Percentiles rank a stretch among this genome's conserved stretches.
Conservation (phyloP, 768 basidiomycete genomes). For the Termitomyces sp. region DNA sequence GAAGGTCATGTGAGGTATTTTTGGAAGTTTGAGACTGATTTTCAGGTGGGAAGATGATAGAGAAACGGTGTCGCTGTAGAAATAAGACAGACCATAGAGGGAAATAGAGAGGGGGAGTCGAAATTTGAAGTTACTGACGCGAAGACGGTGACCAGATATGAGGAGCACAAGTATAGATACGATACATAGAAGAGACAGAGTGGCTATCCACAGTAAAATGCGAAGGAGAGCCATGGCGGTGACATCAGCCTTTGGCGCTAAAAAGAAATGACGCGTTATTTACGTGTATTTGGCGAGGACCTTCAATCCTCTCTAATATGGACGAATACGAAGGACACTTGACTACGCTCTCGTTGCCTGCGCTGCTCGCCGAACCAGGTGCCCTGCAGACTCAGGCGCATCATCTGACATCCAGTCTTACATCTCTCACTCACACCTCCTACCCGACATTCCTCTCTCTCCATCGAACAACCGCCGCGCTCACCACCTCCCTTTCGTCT, state of each 20-base stretch:
- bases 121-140: conserved; percentile 2
- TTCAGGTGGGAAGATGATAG: conserved; percentile 15
- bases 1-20: conserved; percentile 27
- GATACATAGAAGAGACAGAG: not conserved
- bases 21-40: conserved; percentile 29
- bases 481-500: conserved; percentile 68
- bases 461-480: conserved; percentile 72
- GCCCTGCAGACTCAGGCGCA: conserved; percentile 80
- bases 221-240: not conserved
- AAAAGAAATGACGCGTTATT: conserved; percentile 12
- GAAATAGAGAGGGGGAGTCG: conserved; percentile 9
- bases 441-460: conserved; percentile 92
- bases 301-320: conserved; percentile 7
- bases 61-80: conserved; percentile 2
- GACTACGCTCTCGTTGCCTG: conserved; percentile 59
- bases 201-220: not conserved
- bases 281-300: conserved; percentile 9
- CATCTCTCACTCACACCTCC: conserved; percentile 85
- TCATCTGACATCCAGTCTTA: conserved; percentile 85
- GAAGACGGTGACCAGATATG: conserved; percentile 2
- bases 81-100: conserved; percentile 13
- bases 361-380: conserved; percentile 72
- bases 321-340: conserved; percentile 60
- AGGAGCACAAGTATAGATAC: not conserved
- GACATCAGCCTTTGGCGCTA: not conserved